Evolutionary conservation across 805 yeast genomes (phyloP).

Genomic region (Hemisphaericaspora nanyangensis): DNA sequence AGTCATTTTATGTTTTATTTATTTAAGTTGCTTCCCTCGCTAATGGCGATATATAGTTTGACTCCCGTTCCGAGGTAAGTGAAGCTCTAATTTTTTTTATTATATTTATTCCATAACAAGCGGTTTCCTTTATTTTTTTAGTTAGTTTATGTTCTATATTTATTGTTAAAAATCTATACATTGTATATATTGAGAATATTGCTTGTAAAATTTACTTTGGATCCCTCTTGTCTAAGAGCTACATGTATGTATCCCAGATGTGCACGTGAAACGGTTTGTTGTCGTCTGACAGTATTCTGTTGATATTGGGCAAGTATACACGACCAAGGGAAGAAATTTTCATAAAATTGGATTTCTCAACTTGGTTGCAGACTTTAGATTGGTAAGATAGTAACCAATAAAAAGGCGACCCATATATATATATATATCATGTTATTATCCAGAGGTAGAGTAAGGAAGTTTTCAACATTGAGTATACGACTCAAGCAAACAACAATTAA

Average conservation of each 20-base stretch:
- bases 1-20: conserved; percentile 3
- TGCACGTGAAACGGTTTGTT: no score
- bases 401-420: no score
- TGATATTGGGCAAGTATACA: neutral
- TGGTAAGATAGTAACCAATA: no score
- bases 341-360: neutral
- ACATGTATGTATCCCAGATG: no score
- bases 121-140: no score
- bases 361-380: no score
- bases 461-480: conserved; percentile 4
- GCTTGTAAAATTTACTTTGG: no score
- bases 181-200: neutral
- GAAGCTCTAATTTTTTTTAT: conserved; percentile 1
- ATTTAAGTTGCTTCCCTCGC: neutral
- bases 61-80: no score
- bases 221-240: no score
- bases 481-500: neutral
- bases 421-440: conserved; percentile 3
- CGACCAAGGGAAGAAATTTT: neutral
- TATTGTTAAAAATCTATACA: neutral
- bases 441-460: conserved; percentile 5
- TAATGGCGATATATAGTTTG: no score
- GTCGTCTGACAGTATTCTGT: no score
- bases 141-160: neutral
- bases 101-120: conserved; percentile 3